Evolutionary conservation across 2,329 filamentous ascomycete species (phyloP).

Genomic region (Zymoseptoria brevis): DNA sequence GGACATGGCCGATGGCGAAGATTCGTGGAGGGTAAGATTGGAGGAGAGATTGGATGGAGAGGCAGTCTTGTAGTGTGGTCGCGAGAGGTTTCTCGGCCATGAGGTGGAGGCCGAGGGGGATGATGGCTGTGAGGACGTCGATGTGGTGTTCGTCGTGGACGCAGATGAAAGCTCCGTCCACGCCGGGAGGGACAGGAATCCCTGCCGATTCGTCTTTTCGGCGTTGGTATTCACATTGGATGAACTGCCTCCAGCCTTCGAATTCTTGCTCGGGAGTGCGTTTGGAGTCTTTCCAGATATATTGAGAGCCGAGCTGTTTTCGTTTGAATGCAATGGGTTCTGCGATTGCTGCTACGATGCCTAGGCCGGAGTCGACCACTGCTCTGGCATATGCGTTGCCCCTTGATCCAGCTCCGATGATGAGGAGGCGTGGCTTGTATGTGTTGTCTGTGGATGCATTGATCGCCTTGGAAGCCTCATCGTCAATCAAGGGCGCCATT

Average conservation of each 20-base stretch:
- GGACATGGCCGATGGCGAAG: constrained; percentile 88
- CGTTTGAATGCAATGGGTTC: constrained; percentile 77
- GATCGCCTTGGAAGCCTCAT: constrained; percentile 1
- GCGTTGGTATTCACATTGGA: constrained; percentile 61
- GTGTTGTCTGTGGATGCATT: not conserved
- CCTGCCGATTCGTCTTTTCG: constrained; percentile 47
- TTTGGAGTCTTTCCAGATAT: constrained; percentile 57
- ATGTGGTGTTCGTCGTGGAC: constrained; percentile 85
- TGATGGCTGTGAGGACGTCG: constrained; percentile 67
- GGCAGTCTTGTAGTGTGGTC: constrained; percentile 67
- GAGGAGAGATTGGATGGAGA: constrained; percentile 49
- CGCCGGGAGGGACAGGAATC: constrained; percentile 31
- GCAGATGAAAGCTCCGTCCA: constrained; percentile 58
- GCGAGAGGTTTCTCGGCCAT: constrained; percentile 95
- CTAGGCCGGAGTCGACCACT: constrained; percentile 56
- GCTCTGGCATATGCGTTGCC: constrained; percentile 66
- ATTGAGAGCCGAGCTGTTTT: constrained; percentile 57
- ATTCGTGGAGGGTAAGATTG: constrained; percentile 38
- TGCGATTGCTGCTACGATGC: constrained; percentile 66
- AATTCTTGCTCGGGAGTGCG: constrained; percentile 61
- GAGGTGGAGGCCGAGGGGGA: constrained; percentile 64
- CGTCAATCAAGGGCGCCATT: constrained; percentile 17
- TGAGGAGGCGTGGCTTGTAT: constrained; percentile 51
- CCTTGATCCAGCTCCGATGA: constrained; percentile 76
- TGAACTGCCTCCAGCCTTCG: constrained; percentile 63